Conservation (phyloP, 1,284 basidiomycete species). For the Paramarasmius palmivorus region DNA sequence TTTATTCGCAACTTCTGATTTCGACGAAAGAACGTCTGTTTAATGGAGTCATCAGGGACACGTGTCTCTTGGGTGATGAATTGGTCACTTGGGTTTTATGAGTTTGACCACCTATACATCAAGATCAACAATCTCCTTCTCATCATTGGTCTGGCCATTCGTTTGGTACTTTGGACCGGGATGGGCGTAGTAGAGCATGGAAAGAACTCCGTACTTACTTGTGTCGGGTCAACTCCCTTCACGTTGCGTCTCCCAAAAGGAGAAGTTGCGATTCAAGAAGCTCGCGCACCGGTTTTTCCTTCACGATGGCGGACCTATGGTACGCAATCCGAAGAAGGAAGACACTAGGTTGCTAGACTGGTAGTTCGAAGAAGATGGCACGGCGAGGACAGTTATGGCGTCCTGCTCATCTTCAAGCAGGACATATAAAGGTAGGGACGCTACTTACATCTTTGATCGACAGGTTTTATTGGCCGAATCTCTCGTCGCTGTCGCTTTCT, state of each 20-base stretch:
- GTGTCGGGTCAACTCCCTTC: slow-evolving; percentile 9
- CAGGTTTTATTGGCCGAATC: slow-evolving; percentile 30
- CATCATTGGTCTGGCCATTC: neutral
- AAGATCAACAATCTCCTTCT: neutral
- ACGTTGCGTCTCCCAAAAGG: neutral
- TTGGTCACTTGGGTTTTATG: neutral
- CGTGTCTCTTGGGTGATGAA: slow-evolving; percentile 6
- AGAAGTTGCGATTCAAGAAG: slow-evolving; percentile 16
- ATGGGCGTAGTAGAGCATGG: slow-evolving; percentile 10
- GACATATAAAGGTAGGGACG: slow-evolving; percentile 29
- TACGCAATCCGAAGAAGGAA: slow-evolving; percentile 4
- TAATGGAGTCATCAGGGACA: neutral
- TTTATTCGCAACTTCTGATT: neutral
- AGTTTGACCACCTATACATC: neutral
- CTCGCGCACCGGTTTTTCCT: slow-evolving; percentile 18
- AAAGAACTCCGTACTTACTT: slow-evolving; percentile 16
- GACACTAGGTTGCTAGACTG: slow-evolving; percentile 14
- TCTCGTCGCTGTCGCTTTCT: slow-evolving; percentile 30
- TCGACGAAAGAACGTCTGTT: neutral
- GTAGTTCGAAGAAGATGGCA: slow-evolving; percentile 21
- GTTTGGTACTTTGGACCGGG: slow-evolving; percentile 12
- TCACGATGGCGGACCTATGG: slow-evolving; percentile 18
- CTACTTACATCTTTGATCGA: slow-evolving; percentile 25
- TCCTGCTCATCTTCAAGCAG: slow-evolving; percentile 25
- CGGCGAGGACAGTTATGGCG: slow-evolving; percentile 11